Conservation (phyloP, 345 rosid species). For the Hibiscus tridactylites region DNA sequence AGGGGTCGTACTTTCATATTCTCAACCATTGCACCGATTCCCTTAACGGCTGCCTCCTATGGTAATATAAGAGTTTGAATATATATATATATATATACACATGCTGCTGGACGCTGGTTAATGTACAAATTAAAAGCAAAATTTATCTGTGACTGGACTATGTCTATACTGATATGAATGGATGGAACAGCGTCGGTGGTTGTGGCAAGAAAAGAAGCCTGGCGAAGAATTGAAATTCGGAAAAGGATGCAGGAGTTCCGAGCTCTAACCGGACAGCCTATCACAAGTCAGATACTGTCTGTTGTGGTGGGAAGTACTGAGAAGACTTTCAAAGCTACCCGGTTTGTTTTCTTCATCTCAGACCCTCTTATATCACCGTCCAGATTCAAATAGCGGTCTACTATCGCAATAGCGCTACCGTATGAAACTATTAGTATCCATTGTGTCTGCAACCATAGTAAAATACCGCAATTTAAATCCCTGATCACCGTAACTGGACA, state of each 20-base stretch:
- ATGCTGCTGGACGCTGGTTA: not conserved
- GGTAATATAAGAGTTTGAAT: not conserved
- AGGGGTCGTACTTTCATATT: constrained; percentile 5
- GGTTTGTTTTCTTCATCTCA: not conserved
- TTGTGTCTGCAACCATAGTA: too few relatives aligned
- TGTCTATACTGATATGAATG: not conserved
- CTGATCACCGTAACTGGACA: too few relatives aligned
- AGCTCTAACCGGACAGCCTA: not conserved
- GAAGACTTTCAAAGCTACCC: not conserved
- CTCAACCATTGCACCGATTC: not conserved
- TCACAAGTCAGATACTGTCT: not conserved
- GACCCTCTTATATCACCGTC: not conserved
- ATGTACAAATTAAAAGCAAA: not conserved
- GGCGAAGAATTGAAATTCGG: not conserved
- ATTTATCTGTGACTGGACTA: too few relatives aligned
- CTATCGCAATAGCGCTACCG: too few relatives aligned
- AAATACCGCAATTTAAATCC: too few relatives aligned
- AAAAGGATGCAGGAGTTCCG: constrained; percentile 3
- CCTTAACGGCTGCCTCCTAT: not conserved
- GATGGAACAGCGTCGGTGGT: not conserved
- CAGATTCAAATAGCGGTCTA: not conserved
- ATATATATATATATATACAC: too few relatives aligned
- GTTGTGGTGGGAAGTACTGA: not conserved
- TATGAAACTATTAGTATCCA: too few relatives aligned
- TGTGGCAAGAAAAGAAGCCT: not conserved